These are phyloP conservation scores for Leccinum pachyderme DNA, from an alignment of 1,284 basidiomycete genomes.

Conservation along the genomic window DNA sequence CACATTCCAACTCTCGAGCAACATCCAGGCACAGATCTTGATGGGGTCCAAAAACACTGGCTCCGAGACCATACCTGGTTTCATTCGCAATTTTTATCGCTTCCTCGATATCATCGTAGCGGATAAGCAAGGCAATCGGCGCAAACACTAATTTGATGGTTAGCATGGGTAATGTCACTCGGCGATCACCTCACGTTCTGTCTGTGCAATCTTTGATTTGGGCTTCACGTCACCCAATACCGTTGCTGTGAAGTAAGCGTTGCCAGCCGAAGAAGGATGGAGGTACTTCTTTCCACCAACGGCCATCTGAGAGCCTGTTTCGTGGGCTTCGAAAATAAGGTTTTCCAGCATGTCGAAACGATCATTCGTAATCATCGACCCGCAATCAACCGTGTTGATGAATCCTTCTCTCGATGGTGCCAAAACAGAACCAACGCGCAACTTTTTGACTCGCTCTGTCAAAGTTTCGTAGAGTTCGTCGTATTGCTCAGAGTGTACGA, in stretches of 20 bases:
- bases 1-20: slow-evolving; percentile 79
- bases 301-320: slow-evolving; percentile 68
- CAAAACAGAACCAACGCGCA: slow-evolving; percentile 72
- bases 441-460: slow-evolving; percentile 56
- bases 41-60: slow-evolving; percentile 90
- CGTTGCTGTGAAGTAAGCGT: slow-evolving; percentile 86
- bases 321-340: slow-evolving; percentile 71
- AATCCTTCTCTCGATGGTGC: slow-evolving; percentile 62
- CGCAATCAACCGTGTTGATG: slow-evolving; percentile 71
- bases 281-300: slow-evolving; percentile 64
- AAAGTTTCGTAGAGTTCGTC: slow-evolving; percentile 70
- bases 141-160: slow-evolving; percentile 70
- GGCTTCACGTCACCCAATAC: slow-evolving; percentile 80
- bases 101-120: slow-evolving; percentile 78
- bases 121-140: slow-evolving; percentile 82
- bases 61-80: slow-evolving; percentile 89
- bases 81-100: slow-evolving; percentile 85
- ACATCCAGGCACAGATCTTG: slow-evolving; percentile 75
- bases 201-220: slow-evolving; percentile 73
- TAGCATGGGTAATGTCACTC: slow-evolving; percentile 2
- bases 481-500: slow-evolving; percentile 79
- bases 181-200: slow-evolving; percentile 60
- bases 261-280: slow-evolving; percentile 65
- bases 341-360: slow-evolving; percentile 70
- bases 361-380: slow-evolving; percentile 75